Base-by-base conservation (phyloP, 352 stramenopile genomes). In the Globisporangium iwayamae region DNA sequence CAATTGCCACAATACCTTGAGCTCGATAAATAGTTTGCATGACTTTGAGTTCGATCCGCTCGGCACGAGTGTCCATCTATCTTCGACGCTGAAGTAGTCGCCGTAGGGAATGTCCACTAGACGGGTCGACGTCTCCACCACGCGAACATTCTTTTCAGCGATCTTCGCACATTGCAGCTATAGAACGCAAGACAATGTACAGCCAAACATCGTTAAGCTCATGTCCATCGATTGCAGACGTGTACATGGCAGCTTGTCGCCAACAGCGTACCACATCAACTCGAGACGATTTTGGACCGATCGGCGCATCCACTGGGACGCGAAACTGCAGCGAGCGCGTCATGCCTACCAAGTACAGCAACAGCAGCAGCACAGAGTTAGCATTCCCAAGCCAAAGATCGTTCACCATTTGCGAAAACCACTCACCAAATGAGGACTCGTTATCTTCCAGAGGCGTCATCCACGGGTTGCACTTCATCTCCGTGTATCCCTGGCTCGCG, bases 11-110 rank as follows among this genome's bases (percentile, higher is more conserved):
- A 13, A 8, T 36, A 81, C 83, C 73, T 91, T 92, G 20, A 91
- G 57, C 57, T 95, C 84, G 63, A 95, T 91, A 63, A 71, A 81
- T 66, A 95, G 39, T 66, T 81, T 78, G 70, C 80, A 91, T 4
- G 73, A 66, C 30, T 78, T 69, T 11, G 68, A 22, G 22, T 85
- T 63, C 1, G 71, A 73, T n/a, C 69, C 50, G 46, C 75, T 63
- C 7, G 81, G 76, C n/a, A 85, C 70, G 47, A 95, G 74, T 14
- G 81, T 91, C 81, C 85, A 94, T 5, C 87, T 80, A 32, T 93
- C 83, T 64, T 94, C 85, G 3, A 95, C 87, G 60, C 81, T 92
- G 52, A 95, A 95, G 69, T 91, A 94, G 66, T 95, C 87, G 22
- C 87, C 85, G 61, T 95, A 95, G 5, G 87, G 87, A 60, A 95